Conservation (phyloP, 108 stramenopile genomes). For the Nitzschia sp. region DNA sequence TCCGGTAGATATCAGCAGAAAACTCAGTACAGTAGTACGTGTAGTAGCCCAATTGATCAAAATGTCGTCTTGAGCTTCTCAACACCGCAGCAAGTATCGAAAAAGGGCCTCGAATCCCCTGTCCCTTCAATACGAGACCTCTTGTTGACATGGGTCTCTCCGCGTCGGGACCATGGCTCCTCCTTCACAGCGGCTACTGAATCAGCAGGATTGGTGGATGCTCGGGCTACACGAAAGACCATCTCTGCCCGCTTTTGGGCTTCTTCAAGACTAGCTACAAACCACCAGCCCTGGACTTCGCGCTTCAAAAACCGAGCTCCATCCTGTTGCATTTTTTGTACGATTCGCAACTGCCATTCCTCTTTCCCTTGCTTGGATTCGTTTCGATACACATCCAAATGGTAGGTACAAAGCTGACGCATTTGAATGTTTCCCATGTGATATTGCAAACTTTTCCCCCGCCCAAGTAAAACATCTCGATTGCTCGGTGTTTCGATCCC, state of each 20-base stretch:
- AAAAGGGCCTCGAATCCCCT: too few relatives aligned
- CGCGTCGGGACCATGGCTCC: background rate
- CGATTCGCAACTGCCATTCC: background rate
- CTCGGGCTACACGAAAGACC: background rate
- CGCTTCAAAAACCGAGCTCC: slow-evolving; percentile 6
- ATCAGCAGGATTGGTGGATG: too few relatives aligned
- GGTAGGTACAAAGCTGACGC: background rate
- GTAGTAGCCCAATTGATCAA: too few relatives aligned
- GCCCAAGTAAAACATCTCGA: slow-evolving; percentile 9
- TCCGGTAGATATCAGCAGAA: background rate
- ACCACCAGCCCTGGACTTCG: slow-evolving; percentile 20
- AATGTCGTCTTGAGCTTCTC: too few relatives aligned
- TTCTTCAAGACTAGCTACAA: background rate
- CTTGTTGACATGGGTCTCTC: background rate
- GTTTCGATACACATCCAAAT: background rate
- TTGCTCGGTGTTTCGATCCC: slow-evolving; percentile 9
- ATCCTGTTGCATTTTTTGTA: background rate
- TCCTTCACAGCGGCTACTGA: background rate
- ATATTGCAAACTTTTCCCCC: slow-evolving; percentile 18
- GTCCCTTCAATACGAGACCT: background rate
- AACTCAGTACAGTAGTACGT: too few relatives aligned
- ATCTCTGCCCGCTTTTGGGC: background rate
- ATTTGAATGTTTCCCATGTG: slow-evolving; percentile 4
- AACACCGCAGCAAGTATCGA: too few relatives aligned
- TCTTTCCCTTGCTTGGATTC: slow-evolving; percentile 2